phyloP scores from a whole-genome alignment of 805 yeast genomes.

The Candida ficus region DNA sequence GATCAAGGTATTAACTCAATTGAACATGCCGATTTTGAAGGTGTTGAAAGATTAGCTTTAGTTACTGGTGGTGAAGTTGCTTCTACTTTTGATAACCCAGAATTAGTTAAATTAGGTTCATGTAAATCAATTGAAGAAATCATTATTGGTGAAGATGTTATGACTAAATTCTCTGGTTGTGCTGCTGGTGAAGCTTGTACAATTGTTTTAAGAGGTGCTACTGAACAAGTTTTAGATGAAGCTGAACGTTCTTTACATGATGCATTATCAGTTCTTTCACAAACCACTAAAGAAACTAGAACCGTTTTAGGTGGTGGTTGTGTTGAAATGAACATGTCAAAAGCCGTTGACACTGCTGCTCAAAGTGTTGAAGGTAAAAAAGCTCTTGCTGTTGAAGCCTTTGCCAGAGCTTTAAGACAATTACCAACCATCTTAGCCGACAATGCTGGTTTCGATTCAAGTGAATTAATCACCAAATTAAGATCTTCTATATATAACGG shows the following conservation, averaged over 20 bases:
- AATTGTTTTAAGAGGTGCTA: constrained; percentile 92
- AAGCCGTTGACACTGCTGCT: constrained; percentile 96
- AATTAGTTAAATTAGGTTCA: constrained; percentile 75
- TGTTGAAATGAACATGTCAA: constrained; percentile 88
- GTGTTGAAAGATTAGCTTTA: constrained; percentile 91
- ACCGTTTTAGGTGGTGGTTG: constrained; percentile 89
- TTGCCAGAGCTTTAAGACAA: constrained; percentile 90
- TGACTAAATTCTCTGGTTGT: constrained; percentile 92
- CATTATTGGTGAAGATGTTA: constrained; percentile 86
- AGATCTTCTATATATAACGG: constrained; percentile 86
- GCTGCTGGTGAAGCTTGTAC: constrained; percentile 96
- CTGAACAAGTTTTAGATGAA: constrained; percentile 93
- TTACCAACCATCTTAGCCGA: constrained; percentile 94
- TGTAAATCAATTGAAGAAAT: constrained; percentile 90
- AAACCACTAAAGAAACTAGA: constrained; percentile 88
- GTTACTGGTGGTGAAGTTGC: constrained; percentile 99
- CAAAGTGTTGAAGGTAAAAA: constrained; percentile 91
- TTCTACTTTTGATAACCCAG: constrained; percentile 92
- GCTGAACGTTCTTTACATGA: constrained; percentile 97
- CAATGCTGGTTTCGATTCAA: constrained; percentile 94
- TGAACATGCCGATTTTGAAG: constrained; percentile 98
- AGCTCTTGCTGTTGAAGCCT: constrained; percentile 90
- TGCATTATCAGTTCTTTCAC: constrained; percentile 91
- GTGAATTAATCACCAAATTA: constrained; percentile 85
- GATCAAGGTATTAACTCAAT: constrained; percentile 86